A percentile compares a stretch with the other conserved stretches of the same genome.
Evolutionary conservation across 2,329 filamentous ascomycete genomes (phyloP).

Genomic region (Fusarium kyushuense): DNA sequence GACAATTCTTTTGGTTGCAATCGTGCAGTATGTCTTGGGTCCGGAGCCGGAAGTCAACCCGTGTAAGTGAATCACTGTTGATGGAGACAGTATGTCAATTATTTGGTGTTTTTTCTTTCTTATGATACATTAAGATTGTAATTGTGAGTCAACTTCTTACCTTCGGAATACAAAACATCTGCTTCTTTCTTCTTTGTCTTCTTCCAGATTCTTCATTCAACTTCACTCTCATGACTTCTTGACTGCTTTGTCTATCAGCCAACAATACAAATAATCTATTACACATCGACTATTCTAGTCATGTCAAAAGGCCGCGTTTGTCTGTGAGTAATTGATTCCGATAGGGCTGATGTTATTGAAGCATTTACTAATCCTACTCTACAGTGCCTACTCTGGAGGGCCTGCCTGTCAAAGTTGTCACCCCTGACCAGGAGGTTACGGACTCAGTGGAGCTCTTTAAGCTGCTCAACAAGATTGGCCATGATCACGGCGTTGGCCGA

Average conservation of each 20-base stretch:
- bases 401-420: constrained; percentile 72
- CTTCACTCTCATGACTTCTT: background rate
- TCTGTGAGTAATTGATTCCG: constrained; percentile 10
- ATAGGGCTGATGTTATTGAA: background rate
- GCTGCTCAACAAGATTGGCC: constrained; percentile 72
- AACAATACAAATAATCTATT: background rate
- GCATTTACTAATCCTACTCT: constrained; percentile 2
- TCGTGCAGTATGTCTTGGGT: background rate
- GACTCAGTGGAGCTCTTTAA: constrained; percentile 75
- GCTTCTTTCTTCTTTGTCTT: background rate
- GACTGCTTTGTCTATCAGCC: background rate
- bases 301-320: constrained; percentile 37
- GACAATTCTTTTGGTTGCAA: background rate
- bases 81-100: background rate
- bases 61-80: constrained; percentile 26
- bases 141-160: constrained; percentile 10
- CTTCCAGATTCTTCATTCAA: background rate
- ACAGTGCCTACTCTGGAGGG: constrained; percentile 55
- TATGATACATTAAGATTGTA: background rate
- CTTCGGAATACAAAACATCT: background rate
- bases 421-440: constrained; percentile 68
- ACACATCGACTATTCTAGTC: background rate
- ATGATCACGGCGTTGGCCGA: constrained; percentile 74
- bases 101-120: constrained; percentile 5
- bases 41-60: constrained; percentile 21